Evolutionary conservation across 2,329 filamentous ascomycete species (phyloP).

Genomic region (Penicillium concentricum): DNA sequence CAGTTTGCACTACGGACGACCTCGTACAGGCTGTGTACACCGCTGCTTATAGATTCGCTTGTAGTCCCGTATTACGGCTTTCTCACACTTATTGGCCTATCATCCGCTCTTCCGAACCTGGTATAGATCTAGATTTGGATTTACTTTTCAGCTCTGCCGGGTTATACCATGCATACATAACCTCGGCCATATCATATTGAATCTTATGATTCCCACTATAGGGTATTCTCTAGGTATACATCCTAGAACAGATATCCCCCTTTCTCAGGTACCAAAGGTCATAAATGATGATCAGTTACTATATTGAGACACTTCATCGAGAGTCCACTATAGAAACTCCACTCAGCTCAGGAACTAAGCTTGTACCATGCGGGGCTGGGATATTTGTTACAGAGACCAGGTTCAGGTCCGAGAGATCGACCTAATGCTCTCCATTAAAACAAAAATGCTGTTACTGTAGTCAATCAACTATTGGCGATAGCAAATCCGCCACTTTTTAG

Average conservation of each 20-base stretch:
- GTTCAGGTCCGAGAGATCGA: conserved; percentile 15
- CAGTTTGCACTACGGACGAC: not conserved
- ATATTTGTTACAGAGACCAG: conserved; percentile 7
- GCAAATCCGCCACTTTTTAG: conserved; percentile 23
- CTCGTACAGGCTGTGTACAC: conserved; percentile 11
- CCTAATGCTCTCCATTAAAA: conserved; percentile 17
- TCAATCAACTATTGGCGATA: conserved; percentile 30
- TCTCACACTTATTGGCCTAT: not conserved
- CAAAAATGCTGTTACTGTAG: conserved; percentile 14
- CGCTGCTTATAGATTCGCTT: conserved; percentile 8
- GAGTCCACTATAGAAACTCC: conserved; percentile 6
- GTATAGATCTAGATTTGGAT: not conserved
- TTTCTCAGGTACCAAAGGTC: conserved; percentile 7
- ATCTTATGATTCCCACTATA: not conserved
- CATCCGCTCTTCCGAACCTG: not conserved
- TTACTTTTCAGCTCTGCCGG: not conserved
- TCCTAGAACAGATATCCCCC: not conserved
- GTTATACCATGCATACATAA: not conserved
- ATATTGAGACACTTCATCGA: conserved; percentile 7
- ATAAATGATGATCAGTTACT: conserved; percentile 21
- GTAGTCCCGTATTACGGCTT: not conserved
- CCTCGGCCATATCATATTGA: not conserved
- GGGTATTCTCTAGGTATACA: not conserved
- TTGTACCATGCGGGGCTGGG: conserved; percentile 25
- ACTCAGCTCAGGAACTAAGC: conserved; percentile 5